Evolutionary conservation across 495 filamentous ascomycete genomes (phyloP).

Genomic region (Trichoderma gamsii): DNA sequence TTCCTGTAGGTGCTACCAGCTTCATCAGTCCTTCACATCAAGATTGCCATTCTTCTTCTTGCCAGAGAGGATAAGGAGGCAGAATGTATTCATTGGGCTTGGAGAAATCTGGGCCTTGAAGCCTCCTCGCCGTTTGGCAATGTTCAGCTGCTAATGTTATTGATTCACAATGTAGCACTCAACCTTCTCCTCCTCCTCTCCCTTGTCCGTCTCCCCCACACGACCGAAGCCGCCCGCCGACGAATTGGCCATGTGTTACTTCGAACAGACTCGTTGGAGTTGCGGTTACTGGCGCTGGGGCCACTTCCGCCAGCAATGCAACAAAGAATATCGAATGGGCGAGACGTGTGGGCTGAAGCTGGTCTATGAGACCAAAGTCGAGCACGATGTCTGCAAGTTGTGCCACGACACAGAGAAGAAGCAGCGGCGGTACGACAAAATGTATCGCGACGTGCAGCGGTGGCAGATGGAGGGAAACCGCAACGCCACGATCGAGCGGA

Average conservation of each 20-base stretch:
- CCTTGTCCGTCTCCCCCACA: not conserved
- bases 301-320: conserved; percentile 89
- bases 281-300: conserved; percentile 97
- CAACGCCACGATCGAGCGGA: conserved; percentile 74
- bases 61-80: not conserved
- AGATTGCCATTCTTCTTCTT: not conserved
- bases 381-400: conserved; percentile 62
- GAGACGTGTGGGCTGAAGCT: conserved; percentile 98
- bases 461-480: conserved; percentile 73
- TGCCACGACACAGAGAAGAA: conserved; percentile 94
- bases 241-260: conserved; percentile 52
- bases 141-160: not conserved
- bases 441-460: conserved; percentile 69
- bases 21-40: not conserved
- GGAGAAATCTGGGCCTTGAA: not conserved
- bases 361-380: conserved; percentile 61
- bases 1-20: not conserved
- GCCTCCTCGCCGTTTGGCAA: not conserved
- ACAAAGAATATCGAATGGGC: conserved; percentile 92
- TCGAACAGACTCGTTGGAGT: conserved; percentile 52
- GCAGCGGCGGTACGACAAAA: conserved; percentile 64
- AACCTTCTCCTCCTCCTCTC: not conserved
- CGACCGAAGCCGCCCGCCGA: not conserved
- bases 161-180: not conserved
- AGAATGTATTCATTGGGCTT: not conserved